These are phyloP conservation scores for Suillus luteus DNA, from an alignment of 768 basidiomycete genomes.

Conservation along the genomic window DNA sequence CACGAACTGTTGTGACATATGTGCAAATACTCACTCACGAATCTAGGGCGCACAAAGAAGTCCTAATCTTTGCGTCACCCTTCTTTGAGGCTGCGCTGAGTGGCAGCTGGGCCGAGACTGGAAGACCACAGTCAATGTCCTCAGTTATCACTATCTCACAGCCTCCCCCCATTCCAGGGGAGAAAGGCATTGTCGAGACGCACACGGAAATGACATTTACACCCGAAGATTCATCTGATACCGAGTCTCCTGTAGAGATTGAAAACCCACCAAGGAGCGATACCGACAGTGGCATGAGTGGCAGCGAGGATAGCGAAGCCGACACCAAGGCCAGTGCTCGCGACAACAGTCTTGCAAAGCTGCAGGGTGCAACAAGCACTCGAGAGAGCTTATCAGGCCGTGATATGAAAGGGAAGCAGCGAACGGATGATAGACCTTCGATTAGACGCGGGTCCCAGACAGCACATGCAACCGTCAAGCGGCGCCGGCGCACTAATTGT, in stretches of 20 bases:
- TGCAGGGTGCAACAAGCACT: constrained; percentile 42
- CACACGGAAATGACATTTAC: constrained; percentile 62
- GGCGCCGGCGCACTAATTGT: constrained; percentile 45
- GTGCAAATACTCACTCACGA: constrained; percentile 12
- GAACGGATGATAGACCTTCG: constrained; percentile 9
- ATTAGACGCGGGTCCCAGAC: constrained; percentile 26
- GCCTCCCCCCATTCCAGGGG: constrained; percentile 59
- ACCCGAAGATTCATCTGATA: constrained; percentile 50
- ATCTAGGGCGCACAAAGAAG: constrained; percentile 85
- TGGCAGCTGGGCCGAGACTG: constrained; percentile 91
- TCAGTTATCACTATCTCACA: constrained; percentile 86
- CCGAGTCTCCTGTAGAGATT: constrained; percentile 43
- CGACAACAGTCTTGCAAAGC: constrained; percentile 59
- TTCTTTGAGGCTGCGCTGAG: constrained; percentile 92
- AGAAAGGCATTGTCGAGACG: constrained; percentile 41
- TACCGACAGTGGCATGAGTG: constrained; percentile 30
- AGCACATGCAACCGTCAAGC: constrained; percentile 43
- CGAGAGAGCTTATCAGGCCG: constrained; percentile 19
- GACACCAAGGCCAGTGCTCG: constrained; percentile 42
- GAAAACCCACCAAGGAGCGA: constrained; percentile 38
- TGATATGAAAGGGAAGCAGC: constrained; percentile 28
- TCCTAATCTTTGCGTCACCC: constrained; percentile 90
- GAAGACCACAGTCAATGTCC: constrained; percentile 74
- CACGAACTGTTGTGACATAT: constrained; percentile 7
- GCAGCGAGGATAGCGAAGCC: constrained; percentile 36